phyloP scores from a whole-genome alignment of 192 early-diverging fungal genomes.

The Backusella morwellensis region DNA sequence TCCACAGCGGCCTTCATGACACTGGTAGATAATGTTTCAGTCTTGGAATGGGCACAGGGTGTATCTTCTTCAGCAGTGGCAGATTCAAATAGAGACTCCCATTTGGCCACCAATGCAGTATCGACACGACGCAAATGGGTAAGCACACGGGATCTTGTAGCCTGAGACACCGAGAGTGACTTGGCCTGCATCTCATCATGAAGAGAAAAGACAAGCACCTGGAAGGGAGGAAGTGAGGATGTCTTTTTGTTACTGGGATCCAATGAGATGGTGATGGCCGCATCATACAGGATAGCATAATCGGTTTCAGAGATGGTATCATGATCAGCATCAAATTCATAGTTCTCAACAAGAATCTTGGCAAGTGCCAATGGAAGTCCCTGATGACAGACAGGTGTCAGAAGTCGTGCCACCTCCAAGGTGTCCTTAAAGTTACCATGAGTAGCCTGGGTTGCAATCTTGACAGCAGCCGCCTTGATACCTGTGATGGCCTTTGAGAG shows the following conservation, averaged over 20 bases:
- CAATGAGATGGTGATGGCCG: not conserved
- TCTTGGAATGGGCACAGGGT: not conserved
- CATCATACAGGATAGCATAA: constrained; percentile 17
- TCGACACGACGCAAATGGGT: not conserved
- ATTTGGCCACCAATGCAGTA: not conserved
- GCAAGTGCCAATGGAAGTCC: not conserved
- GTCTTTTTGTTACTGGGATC: not conserved
- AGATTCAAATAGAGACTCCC: not conserved
- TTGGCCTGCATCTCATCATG: not conserved
- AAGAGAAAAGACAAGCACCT: not conserved
- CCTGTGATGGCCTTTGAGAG: constrained; percentile 17
- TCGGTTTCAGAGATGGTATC: not conserved
- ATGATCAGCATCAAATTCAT: constrained; percentile 8
- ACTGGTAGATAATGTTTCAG: not conserved
- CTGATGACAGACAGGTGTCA: not conserved
- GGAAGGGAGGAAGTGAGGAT: not conserved
- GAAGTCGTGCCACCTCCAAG: constrained; percentile 1
- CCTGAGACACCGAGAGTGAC: not conserved
- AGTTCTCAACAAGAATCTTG: constrained; percentile 5
- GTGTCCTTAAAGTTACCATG: not conserved
- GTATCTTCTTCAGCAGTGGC: not conserved
- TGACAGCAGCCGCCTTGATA: constrained; percentile 13
- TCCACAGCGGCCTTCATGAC: constrained; percentile 27
- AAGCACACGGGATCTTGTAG: not conserved
- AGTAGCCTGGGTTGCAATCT: not conserved